Evolutionary conservation across 1,139 yeast species (phyloP), one percentile per base, ranked within the genome.

Genomic region (Meyerozyma elateridarum): DNA sequence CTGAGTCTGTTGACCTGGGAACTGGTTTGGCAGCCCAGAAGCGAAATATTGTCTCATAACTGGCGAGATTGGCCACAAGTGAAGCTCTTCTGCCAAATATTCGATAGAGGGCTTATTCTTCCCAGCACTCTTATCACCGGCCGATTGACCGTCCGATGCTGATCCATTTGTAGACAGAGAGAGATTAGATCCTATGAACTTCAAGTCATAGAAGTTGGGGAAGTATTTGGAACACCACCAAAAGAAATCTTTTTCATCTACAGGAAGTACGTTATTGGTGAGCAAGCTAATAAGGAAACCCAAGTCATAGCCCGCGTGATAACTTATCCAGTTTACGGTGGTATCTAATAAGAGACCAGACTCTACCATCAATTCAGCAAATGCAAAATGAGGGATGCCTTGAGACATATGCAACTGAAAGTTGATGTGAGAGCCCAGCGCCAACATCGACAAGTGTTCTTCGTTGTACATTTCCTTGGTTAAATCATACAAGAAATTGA

Each of bases 291-390:
- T 64, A 41, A 91, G 66, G 55, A 89, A 89, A 2, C 98, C 98
- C 52, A 89, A 74, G 57, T 91, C 98, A 57, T 91, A 91, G 11
- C 97, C 98, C 1, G 88, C 82, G 55, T 91, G 97, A 59, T 82
- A 91, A 40, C 95, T 83, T 35, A 88, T 70, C 98, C 98, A 91
- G 36, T 81, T 77, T 32, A 85, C 75, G 20, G 79, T 69, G 19
- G 75, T 70, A 44, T 85, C 80, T 45, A 91, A 64, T 24, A 89
- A 74, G 38, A 91, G 64, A 0, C 98, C 98, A 35, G 95, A 83
- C 38, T 87, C 88, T 39, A 85, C 82, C 48, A 91, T 65, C 36
- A 85, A 64, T 54, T 88, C 95, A 8, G 95, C 88, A 63, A 91
- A 89, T 36, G 77, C 79, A 47, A 77, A 73, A 36, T 78, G 80